A percentile compares a stretch with the other conserved stretches of the same genome.
These are phyloP conservation scores for Pythium brassicae DNA, from an alignment of 352 stramenopile species.

Conservation along the genomic window DNA sequence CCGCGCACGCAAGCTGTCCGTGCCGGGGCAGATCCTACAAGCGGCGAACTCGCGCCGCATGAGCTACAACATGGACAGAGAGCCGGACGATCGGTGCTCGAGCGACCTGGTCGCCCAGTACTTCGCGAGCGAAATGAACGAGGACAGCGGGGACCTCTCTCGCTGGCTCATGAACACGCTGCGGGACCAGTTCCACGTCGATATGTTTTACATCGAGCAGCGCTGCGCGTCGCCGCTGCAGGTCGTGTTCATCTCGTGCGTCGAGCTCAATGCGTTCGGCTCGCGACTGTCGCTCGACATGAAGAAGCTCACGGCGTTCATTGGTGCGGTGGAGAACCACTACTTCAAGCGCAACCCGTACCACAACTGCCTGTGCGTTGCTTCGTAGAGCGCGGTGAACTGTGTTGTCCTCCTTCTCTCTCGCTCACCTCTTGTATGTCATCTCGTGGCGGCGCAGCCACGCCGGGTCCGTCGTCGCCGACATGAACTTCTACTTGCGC, in stretches of 20 bases:
- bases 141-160: constrained; percentile 31
- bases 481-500: constrained; percentile 66
- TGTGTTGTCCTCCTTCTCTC: constrained; percentile 1
- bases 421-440: not conserved
- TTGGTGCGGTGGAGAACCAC: constrained; percentile 47
- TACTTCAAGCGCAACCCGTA: constrained; percentile 67
- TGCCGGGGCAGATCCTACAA: constrained; percentile 13
- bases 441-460: constrained; percentile 21
- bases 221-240: constrained; percentile 37
- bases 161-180: constrained; percentile 48
- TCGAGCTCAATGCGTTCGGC: constrained; percentile 51
- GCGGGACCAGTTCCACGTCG: constrained; percentile 53
- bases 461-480: constrained; percentile 51
- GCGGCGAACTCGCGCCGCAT: constrained; percentile 15
- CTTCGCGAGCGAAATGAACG: constrained; percentile 13
- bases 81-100: constrained; percentile 11
- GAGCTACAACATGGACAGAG: constrained; percentile 10
- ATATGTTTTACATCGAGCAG: constrained; percentile 61
- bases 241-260: constrained; percentile 47
- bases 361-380: constrained; percentile 61
- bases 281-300: constrained; percentile 42
- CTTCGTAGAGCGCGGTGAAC: constrained; percentile 3
- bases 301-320: constrained; percentile 38
- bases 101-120: constrained; percentile 23
- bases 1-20: constrained; percentile 6